Evolutionary conservation across 768 basidiomycete species (phyloP).

Genomic region (Suillus sp.): DNA sequence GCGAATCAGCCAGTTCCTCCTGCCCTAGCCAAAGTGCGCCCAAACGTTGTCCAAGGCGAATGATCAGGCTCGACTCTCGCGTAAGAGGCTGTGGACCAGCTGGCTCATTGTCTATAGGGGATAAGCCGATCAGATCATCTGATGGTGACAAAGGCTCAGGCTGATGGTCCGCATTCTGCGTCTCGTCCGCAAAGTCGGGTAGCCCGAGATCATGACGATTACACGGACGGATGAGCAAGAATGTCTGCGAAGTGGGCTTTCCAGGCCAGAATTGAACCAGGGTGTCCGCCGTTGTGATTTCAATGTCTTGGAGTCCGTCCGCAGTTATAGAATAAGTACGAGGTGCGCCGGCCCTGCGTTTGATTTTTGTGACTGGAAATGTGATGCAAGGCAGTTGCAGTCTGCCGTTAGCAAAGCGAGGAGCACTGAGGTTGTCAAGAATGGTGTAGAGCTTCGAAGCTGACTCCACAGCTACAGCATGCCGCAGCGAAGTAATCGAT

Average conservation of each 20-base stretch:
- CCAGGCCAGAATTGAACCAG: not conserved
- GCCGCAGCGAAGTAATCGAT: not conserved
- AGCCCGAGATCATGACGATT: not conserved
- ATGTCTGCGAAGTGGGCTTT: not conserved
- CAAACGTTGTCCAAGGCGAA: not conserved
- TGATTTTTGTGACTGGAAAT: not conserved
- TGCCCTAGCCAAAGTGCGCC: not conserved
- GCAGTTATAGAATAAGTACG: not conserved
- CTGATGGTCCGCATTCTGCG: not conserved
- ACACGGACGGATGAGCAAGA: not conserved
- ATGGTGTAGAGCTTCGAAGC: not conserved
- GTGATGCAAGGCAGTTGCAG: not conserved
- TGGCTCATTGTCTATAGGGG: not conserved
- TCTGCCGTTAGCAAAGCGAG: not conserved
- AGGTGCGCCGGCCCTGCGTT: not conserved
- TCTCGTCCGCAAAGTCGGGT: not conserved
- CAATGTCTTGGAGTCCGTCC: not conserved
- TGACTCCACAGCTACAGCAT: not conserved
- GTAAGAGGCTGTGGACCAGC: not conserved
- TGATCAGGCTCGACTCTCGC: not conserved
- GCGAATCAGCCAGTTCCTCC: not conserved
- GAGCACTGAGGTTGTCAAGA: not conserved
- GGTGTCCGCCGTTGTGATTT: not conserved
- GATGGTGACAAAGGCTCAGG: not conserved
- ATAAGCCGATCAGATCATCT: too few relatives aligned